phyloP scores from a whole-genome alignment of 805 yeast genomes.

The Metschnikowia gruessii region DNA sequence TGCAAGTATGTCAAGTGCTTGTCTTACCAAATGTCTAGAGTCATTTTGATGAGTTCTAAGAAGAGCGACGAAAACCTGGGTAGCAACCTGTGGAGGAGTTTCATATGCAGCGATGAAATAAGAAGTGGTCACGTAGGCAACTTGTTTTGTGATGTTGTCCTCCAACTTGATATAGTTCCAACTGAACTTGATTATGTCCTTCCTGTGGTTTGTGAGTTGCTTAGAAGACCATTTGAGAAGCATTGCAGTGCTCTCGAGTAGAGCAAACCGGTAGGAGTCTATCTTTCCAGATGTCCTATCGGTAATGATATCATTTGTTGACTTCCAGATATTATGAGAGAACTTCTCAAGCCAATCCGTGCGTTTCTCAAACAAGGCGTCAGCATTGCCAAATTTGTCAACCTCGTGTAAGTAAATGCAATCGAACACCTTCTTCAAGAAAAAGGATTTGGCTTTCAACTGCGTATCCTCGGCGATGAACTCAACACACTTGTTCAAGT shows the following conservation, averaged over 20 bases:
- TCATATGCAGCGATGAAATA: constrained; percentile 84
- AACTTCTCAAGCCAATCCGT: constrained; percentile 66
- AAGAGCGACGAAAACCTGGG: constrained; percentile 89
- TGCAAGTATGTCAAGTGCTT: constrained; percentile 83
- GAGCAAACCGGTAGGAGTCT: constrained; percentile 72
- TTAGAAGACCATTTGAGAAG: constrained; percentile 67
- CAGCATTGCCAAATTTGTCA: constrained; percentile 45
- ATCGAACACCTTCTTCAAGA: constrained; percentile 56
- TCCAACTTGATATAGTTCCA: constrained; percentile 92
- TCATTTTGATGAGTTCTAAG: constrained; percentile 83
- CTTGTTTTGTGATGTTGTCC: constrained; percentile 84
- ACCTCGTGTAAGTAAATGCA: constrained; percentile 65
- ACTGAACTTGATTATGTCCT: constrained; percentile 86
- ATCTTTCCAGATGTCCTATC: constrained; percentile 61
- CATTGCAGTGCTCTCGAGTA: constrained; percentile 77
- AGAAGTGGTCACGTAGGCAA: constrained; percentile 86
- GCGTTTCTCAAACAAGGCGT: constrained; percentile 40
- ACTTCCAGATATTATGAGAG: constrained; percentile 70
- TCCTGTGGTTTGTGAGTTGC: constrained; percentile 57
- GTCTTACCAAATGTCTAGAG: constrained; percentile 76
- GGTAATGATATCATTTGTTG: constrained; percentile 50
- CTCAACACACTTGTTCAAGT: constrained; percentile 51
- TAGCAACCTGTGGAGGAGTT: constrained; percentile 82
- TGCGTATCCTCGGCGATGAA: constrained; percentile 44
- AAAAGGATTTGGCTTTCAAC: constrained; percentile 56